These are phyloP conservation scores for Blastobotrys mokoenaii DNA, from an alignment of 805 yeast genomes.

Conservation along the genomic window DNA sequence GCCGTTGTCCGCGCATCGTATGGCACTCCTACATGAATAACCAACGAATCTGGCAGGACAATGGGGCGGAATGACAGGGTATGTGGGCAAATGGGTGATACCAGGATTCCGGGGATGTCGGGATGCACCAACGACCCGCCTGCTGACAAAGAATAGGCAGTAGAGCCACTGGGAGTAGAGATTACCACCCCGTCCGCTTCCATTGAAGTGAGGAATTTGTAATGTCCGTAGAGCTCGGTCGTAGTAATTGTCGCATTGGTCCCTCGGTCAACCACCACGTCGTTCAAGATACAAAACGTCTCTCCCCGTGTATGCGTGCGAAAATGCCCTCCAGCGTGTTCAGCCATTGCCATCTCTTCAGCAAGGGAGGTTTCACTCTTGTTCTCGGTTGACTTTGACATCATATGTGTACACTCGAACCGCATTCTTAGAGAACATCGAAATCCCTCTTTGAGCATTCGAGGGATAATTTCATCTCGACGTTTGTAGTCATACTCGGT, in stretches of 20 bases:
- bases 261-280: constrained; percentile 45
- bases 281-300: constrained; percentile 39
- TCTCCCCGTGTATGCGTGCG: constrained; percentile 26
- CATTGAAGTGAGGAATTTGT: constrained; percentile 46
- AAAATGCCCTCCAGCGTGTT: constrained; percentile 9
- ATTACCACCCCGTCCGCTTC: constrained; percentile 61
- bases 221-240: constrained; percentile 41
- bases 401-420: constrained; percentile 43
- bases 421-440: constrained; percentile 42
- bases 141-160: constrained; percentile 88
- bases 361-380: constrained; percentile 12
- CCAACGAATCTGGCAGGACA: constrained; percentile 80
- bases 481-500: constrained; percentile 55
- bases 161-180: constrained; percentile 62
- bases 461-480: constrained; percentile 29
- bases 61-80: constrained; percentile 87
- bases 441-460: constrained; percentile 36
- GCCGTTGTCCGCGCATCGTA: constrained; percentile 78
- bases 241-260: constrained; percentile 45
- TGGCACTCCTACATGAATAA: constrained; percentile 73
- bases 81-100: constrained; percentile 93
- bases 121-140: constrained; percentile 94
- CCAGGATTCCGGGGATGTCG: constrained; percentile 79
- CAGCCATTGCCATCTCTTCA: constrained; percentile 6
- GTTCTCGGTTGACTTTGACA: constrained; percentile 20